Conservation (phyloP, 2,329 filamentous ascomycete genomes). For the Stagonosporopsis chrysanthemi region DNA sequence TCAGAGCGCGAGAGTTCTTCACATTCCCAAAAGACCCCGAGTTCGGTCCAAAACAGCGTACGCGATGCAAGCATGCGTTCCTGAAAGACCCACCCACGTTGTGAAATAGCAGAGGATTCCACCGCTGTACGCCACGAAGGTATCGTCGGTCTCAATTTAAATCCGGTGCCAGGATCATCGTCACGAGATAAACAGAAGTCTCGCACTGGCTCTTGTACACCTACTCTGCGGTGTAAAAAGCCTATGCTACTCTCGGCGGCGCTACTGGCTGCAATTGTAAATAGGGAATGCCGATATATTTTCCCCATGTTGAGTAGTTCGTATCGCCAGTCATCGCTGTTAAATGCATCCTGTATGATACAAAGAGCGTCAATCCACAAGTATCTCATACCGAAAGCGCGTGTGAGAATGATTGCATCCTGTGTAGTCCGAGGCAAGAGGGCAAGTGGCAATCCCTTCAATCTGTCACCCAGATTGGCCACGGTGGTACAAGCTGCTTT, state of each 20-base stretch:
- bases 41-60: neutral
- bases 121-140: neutral
- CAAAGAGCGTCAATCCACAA: slow-evolving; percentile 8
- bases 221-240: neutral
- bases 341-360: neutral
- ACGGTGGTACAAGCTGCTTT: neutral
- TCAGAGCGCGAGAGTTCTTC: neutral
- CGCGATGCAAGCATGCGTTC: neutral
- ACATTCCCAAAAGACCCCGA: slow-evolving; percentile 1
- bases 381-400: neutral
- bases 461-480: neutral
- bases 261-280: slow-evolving; percentile 3
- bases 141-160: neutral
- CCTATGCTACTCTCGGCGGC: neutral
- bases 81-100: neutral
- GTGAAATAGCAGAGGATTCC: neutral
- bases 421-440: neutral
- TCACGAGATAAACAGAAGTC: neutral
- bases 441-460: neutral
- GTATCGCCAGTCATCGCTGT: neutral
- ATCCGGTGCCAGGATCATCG: too few species aligned
- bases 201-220: neutral
- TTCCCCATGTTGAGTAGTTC: neutral
- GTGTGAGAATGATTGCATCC: neutral
- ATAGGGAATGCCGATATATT: neutral